Percentiles rank a stretch among this genome's conserved stretches.
Conservation (phyloP, 179 eudicot species). For the Amaranthus tricolor region DNA sequence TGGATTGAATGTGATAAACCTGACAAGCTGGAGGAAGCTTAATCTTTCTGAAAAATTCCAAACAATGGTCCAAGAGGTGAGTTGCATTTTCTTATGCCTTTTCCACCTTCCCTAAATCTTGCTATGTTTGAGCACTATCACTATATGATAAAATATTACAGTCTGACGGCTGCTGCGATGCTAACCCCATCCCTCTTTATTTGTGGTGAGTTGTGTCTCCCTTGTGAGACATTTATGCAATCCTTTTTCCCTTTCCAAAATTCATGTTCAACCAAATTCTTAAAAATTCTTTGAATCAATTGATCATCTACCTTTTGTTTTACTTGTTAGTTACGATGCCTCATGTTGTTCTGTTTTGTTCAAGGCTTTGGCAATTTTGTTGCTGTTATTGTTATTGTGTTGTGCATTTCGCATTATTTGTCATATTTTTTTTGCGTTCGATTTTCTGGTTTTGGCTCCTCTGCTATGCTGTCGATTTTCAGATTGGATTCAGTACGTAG, state of each 20-base stretch:
- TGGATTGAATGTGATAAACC: slow-evolving; percentile 81
- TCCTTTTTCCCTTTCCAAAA: not conserved
- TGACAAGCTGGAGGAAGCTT: slow-evolving; percentile 73
- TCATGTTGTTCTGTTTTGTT: too few species aligned
- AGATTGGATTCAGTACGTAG: too few species aligned
- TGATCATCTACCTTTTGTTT: too few species aligned
- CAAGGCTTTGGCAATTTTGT: too few species aligned
- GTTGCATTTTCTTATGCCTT: slow-evolving; percentile 23
- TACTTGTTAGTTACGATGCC: too few species aligned
- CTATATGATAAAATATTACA: not conserved
- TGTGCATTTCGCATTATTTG: not conserved
- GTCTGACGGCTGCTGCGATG: not conserved
- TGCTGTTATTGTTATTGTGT: too few species aligned
- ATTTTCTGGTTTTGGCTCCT: not conserved
- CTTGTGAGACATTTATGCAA: not conserved
- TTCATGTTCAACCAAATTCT: not conserved
- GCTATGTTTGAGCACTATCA: not conserved
- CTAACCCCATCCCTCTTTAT: not conserved
- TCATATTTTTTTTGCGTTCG: not conserved
- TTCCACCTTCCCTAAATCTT: not conserved
- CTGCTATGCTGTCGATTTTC: not conserved
- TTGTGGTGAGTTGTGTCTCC: not conserved
- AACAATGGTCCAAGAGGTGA: slow-evolving; percentile 66
- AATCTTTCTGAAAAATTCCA: slow-evolving; percentile 52
- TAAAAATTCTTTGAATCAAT: not conserved